Base-by-base conservation (phyloP, 768 basidiomycete species). In the Sporobolomyces phaffii region DNA sequence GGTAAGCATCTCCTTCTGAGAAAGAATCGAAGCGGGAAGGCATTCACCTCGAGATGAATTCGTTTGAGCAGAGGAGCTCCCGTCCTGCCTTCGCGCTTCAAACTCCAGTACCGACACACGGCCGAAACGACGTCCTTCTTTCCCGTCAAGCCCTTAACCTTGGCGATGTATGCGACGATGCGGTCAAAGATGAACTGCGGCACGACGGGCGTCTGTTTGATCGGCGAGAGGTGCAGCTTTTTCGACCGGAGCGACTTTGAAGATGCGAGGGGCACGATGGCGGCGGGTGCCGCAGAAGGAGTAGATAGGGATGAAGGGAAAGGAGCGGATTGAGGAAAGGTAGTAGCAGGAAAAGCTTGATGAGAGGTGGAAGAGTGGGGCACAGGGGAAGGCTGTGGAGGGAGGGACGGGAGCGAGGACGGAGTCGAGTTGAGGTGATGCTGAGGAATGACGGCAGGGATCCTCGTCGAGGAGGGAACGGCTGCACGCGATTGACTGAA, bases 11-110 rank as follows among this genome's bases (percentile, higher is more conserved):
- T 45, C n/a, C n/a, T n/a, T n/a, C 10, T 49, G 48, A 11, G 48
- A 49, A 26, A 49, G n/a, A n/a, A n/a, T n/a, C n/a, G n/a, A n/a
- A n/a, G n/a, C n/a, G n/a, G n/a, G 38, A 38, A 38, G 17, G 28
- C 28, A 24, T n/a, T n/a, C 58, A 82, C 81, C 77, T 99, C 94
- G 31, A 98, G 80, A 79, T 99, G 92, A 63, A 99, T 76, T 59
- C 96, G 77, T 78, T 98, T 98, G 71, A 99, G 78, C 66, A 98
- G 78, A 15, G 96, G 94, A 13, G 96, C 96, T 6, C 96, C 96
- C 44, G 94, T 79, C 68, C 96, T 83, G 2, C 86, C 90, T 76
- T 98, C 94, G 6, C 96, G 81, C 79, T 99, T 98, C 77, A 99
- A 77, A 78, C 96, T 97, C 96, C 96, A 99, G 75, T 97, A 99